These are phyloP conservation scores for Cunninghamia lanceolata DNA, from an alignment of 75 land plant species.

Conservation along the genomic window DNA sequence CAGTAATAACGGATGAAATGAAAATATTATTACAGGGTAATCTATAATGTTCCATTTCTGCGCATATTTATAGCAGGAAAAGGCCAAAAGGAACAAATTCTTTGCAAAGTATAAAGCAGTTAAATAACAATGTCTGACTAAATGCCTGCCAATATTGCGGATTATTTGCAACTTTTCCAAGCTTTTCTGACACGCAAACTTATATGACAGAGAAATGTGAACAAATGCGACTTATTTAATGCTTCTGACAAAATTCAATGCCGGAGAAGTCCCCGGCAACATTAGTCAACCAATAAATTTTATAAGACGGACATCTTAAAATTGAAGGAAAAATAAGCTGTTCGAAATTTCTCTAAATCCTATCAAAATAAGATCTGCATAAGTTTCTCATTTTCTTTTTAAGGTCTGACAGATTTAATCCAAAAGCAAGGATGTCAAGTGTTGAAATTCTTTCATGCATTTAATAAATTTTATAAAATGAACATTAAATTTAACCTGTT, in stretches of 20 bases:
- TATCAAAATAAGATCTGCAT: not conserved
- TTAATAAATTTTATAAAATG: not conserved
- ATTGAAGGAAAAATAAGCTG: not conserved
- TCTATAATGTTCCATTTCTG: not conserved
- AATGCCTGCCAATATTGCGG: not conserved
- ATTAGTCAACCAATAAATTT: not conserved
- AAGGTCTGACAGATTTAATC: not conserved
- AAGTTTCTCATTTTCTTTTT: not conserved
- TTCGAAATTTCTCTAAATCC: not conserved
- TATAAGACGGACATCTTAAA: not conserved
- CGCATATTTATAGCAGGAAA: not conserved
- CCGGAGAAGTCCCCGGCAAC: constrained; percentile 1
- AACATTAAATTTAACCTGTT: not conserved
- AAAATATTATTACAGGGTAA: not conserved
- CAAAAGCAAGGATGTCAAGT: not conserved
- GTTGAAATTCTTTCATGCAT: not conserved
- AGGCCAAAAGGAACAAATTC: not conserved
- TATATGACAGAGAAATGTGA: not conserved
- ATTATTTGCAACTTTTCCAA: not conserved
- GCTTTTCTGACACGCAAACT: not conserved
- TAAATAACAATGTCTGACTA: not conserved
- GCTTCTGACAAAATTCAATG: not conserved
- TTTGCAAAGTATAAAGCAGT: not conserved
- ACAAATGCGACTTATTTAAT: not conserved
- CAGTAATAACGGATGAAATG: not conserved